Evolutionary conservation across 2,329 filamentous ascomycete genomes (phyloP).

Genomic region (Aspergillus sp.): DNA sequence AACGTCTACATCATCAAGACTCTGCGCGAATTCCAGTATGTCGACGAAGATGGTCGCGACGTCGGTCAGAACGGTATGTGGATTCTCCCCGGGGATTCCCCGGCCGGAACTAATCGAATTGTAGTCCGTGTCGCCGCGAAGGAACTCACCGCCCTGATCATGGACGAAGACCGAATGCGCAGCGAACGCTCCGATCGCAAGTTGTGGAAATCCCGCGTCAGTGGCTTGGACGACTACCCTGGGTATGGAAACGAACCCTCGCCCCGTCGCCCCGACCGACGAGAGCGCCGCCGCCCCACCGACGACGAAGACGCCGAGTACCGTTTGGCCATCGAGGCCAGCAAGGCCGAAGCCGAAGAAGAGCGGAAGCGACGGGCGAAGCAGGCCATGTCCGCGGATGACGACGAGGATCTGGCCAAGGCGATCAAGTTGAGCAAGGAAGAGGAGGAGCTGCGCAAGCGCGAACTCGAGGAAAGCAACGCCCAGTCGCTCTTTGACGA

Average conservation of each 20-base stretch:
- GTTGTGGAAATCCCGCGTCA: conserved; percentile 95
- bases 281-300: conserved; percentile 50
- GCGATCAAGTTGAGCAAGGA: conserved; percentile 95
- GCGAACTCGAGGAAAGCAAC: conserved; percentile 83
- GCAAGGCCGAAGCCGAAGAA: conserved; percentile 92
- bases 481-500: conserved; percentile 88
- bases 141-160: conserved; percentile 85
- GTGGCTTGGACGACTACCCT: conserved; percentile 75
- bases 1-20: conserved; percentile 99
- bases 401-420: conserved; percentile 89
- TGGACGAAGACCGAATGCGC: conserved; percentile 90
- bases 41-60: conserved; percentile 92
- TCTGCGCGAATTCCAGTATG: conserved; percentile 91
- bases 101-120: neutral
- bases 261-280: conserved; percentile 40
- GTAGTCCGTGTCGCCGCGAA: conserved; percentile 92
- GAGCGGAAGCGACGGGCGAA: conserved; percentile 71
- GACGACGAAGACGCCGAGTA: conserved; percentile 92
- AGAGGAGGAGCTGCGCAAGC: conserved; percentile 78
- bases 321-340: conserved; percentile 85
- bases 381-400: conserved; percentile 59
- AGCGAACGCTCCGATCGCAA: conserved; percentile 88
- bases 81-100: neutral
- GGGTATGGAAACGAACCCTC: conserved; percentile 44
- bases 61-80: conserved; percentile 90